phyloP scores from a whole-genome alignment of 352 stramenopile species.

The Pythium dissotocum region DNA sequence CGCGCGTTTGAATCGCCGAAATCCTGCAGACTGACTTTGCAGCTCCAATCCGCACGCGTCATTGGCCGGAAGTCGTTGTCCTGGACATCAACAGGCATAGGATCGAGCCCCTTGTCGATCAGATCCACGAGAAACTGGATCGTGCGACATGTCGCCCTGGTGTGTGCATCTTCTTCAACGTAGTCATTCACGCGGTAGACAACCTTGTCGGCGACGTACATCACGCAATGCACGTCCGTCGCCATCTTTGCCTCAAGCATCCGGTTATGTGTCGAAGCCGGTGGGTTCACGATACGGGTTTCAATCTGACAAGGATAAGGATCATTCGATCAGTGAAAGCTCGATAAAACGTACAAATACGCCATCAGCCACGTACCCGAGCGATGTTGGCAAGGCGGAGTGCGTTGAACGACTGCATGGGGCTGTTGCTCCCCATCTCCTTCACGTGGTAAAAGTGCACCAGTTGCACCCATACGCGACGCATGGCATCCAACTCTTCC shows the following conservation, averaged over 20 bases:
- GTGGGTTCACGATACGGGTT: slow-evolving; percentile 8
- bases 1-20: slow-evolving; percentile 37
- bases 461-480: slow-evolving; percentile 59
- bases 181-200: slow-evolving; percentile 53
- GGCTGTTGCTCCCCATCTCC: slow-evolving; percentile 42
- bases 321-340: neutral
- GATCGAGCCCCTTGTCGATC: slow-evolving; percentile 65
- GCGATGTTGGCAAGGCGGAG: slow-evolving; percentile 68
- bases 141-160: slow-evolving; percentile 48
- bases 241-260: slow-evolving; percentile 20
- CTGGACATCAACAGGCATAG: slow-evolving; percentile 38
- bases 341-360: neutral
- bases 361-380: slow-evolving; percentile 38
- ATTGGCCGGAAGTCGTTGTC: slow-evolving; percentile 26
- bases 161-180: slow-evolving; percentile 48
- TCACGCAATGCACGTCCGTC: slow-evolving; percentile 13
- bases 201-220: slow-evolving; percentile 48
- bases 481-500: slow-evolving; percentile 49
- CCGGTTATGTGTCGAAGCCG: slow-evolving; percentile 6
- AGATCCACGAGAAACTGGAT: slow-evolving; percentile 71
- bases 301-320: slow-evolving; percentile 4
- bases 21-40: slow-evolving; percentile 52
- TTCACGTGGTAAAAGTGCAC: slow-evolving; percentile 78
- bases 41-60: slow-evolving; percentile 45
- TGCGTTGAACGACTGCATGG: slow-evolving; percentile 59